Base-by-base conservation (phyloP, 2,329 filamentous ascomycete species). In the Phialocephala sp. region DNA sequence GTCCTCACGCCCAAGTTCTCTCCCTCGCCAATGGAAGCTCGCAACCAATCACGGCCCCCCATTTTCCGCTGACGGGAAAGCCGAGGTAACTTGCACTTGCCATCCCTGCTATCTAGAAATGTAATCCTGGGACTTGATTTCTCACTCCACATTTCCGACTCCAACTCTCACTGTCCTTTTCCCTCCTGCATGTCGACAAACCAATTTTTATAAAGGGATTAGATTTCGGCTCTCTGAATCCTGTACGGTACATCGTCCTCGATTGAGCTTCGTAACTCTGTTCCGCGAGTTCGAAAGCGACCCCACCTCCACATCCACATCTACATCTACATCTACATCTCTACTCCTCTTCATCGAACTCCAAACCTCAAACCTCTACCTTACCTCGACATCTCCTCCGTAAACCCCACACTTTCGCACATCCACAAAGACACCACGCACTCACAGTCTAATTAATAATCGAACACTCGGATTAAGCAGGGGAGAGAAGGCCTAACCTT, bases 31-130 rank as follows among this genome's bases (percentile, higher is more conserved):
- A 41, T 41, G 9, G 15, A 41, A 8, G 37, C 20, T 20, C 8
- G 2, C 45, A 24, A 15, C 50, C 24, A 54, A 54, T 54, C 50
- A 54, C 24, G 24, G 24, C 50, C 18, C 24, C 24, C 32, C 24
- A 32, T 35, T 32, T 35, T 18, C 12, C 11, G 50, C 50, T 54
- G 50, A 54, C 50, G 4, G 8, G 3, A 54, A 32, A 54, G 50
- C 50, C 50, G 50, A 54, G 50, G 50, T 54, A 54, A 54, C 12
- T 54, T 24, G 27, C 50, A 47, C 8, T 22, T 18, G 3, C 2
- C 9, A 54, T 18, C 50, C 50, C 50, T 54, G 50, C 50, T 54
- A 54, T 54, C 50, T 32, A 1, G 24, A 54, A 54, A 32, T 15
- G 50, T 54, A 54, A 54, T 54, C 50, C 24, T 12, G 24, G 24